phyloP scores from a whole-genome alignment of 164 flowering plant species.

The Brasenia schreberi region DNA sequence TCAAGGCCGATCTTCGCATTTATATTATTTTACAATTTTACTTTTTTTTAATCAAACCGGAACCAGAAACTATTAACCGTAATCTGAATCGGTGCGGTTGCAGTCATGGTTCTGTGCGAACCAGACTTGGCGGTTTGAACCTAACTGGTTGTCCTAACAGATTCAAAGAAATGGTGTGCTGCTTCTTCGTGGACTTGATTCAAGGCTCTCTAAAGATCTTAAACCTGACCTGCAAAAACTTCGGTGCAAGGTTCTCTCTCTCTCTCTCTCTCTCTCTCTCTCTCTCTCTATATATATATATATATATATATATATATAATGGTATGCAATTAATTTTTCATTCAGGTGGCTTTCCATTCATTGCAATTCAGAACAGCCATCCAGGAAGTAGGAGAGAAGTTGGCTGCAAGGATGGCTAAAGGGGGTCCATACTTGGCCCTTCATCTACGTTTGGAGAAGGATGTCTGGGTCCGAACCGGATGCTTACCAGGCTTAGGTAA shows the following conservation, averaged over 20 bases:
- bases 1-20: too few species aligned
- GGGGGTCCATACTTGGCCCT: constrained; percentile 14
- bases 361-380: constrained; percentile 12
- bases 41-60: too few species aligned
- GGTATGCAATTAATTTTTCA: too few species aligned
- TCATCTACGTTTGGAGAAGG: constrained; percentile 21
- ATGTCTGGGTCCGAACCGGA: constrained; percentile 23
- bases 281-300: not conserved
- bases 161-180: constrained; percentile 8
- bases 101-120: not conserved
- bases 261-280: not conserved
- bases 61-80: not conserved
- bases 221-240: constrained; percentile 16
- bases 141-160: constrained; percentile 4
- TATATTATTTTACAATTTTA: not conserved
- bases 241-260: constrained; percentile 16
- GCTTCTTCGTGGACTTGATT: constrained; percentile 13
- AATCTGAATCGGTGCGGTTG: not conserved
- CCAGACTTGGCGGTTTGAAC: not conserved
- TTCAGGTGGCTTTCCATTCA: constrained; percentile 15
- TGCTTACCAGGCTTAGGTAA: constrained; percentile 13
- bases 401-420: constrained; percentile 11
- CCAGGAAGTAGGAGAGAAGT: constrained; percentile 12
- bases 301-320: not conserved
- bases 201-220: constrained; percentile 15